Base-by-base conservation (phyloP, 108 stramenopile species). In the Mayamaea pseudoterrestris region DNA sequence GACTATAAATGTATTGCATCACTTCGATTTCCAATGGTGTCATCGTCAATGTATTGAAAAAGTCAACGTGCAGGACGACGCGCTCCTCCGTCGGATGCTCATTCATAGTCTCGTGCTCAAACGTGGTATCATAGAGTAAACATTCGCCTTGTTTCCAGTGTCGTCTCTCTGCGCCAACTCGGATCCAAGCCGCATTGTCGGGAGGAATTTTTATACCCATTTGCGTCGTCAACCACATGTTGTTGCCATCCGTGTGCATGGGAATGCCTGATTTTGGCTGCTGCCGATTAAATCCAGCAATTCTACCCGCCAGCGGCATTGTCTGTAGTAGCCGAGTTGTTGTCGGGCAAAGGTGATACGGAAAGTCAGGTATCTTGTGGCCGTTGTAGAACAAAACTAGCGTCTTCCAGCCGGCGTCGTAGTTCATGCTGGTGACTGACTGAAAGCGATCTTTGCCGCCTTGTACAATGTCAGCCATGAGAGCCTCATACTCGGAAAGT, bases 211-310 rank as follows among this genome's bases (percentile, higher is more conserved):
- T 25, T 35, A 90, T 60, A 2, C 81, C 80, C 80, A 84, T 82
- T 61, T 90, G 88, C 37, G 76, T 71, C 8, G 88, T 90, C 1
- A 90, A 55, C 86, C 88, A 90, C 88, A 90, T 90, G 45, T 90
- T 90, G 50, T 90, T 90, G 16, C 88, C 88, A 51, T 90, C 88
- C 26, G 58, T 74, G 39, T 90, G 88, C 9, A 72, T 45, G 1
- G 83, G 82, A 60, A 90, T 90, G 14, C 88, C 88, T 29, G 66
- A 71, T 11, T 48, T 24, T 11, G 83, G 83, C 55, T 77, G 59
- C 54, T 90, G 88, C 48, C 83, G 61, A 66, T 90, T 90, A 44
- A 90, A 90, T 1, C 88, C 82, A 8, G 79, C 77, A 50, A 89
- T 89, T 37, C 88, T 63, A 8, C 88, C 88, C 5, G 88, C 88